Percentiles rank a stretch among this genome's conserved stretches.
Conservation (phyloP, 2,329 filamentous ascomycete genomes). For the Fusarium sp. region DNA sequence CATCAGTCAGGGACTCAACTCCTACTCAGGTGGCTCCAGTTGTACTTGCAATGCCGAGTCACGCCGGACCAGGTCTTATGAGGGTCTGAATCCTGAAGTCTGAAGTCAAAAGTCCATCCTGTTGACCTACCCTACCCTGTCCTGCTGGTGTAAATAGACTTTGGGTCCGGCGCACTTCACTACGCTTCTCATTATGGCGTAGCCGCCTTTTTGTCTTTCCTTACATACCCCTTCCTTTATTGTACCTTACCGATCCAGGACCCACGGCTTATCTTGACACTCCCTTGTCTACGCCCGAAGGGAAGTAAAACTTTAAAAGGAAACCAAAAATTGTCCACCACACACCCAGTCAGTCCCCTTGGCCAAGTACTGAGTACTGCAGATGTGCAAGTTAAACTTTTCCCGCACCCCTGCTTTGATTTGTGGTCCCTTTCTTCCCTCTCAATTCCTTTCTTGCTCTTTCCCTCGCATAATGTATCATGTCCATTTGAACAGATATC, state of each 20-base stretch:
- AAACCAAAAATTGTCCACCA: slow-evolving; percentile 33
- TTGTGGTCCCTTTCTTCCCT: slow-evolving; percentile 20
- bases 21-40: slow-evolving; percentile 17
- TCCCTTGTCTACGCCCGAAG: slow-evolving; percentile 29
- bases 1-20: slow-evolving; percentile 4
- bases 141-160: slow-evolving; percentile 44
- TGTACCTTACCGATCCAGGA: slow-evolving; percentile 3
- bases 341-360: slow-evolving; percentile 23
- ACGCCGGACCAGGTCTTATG: slow-evolving; percentile 31
- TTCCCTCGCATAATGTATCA: slow-evolving; percentile 2
- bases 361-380: slow-evolving; percentile 28
- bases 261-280: slow-evolving; percentile 25
- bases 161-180: slow-evolving; percentile 35
- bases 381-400: slow-evolving; percentile 19
- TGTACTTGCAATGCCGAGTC: slow-evolving; percentile 30
- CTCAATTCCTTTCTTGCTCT: slow-evolving; percentile 12
- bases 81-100: slow-evolving; percentile 19
- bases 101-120: slow-evolving; percentile 27
- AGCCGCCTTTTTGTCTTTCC: slow-evolving; percentile 30
- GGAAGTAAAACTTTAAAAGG: slow-evolving; percentile 37
- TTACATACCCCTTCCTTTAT: slow-evolving; percentile 15
- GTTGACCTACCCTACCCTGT: slow-evolving; percentile 26
- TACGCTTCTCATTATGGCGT: slow-evolving; percentile 28
- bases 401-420: slow-evolving; percentile 24
- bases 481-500: slow-evolving; percentile 22